These are phyloP conservation scores for Aurinia saxatilis DNA, from an alignment of 345 rosid genomes.

Conservation along the genomic window DNA sequence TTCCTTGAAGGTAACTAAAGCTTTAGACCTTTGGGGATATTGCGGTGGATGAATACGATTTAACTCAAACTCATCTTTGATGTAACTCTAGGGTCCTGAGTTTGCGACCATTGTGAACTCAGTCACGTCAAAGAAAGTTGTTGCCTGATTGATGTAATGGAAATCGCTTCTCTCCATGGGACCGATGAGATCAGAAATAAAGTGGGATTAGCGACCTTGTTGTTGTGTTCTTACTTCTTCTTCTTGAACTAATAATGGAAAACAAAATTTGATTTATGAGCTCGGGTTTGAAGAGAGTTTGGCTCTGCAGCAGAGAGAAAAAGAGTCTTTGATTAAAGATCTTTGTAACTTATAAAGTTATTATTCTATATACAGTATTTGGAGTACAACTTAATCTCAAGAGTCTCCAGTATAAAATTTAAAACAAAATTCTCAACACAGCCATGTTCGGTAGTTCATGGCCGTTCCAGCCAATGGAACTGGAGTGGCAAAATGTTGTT, in stretches of 20 bases:
- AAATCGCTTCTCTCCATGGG: constrained; percentile 14
- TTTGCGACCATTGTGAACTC: constrained; percentile 93
- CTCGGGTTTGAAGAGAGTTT: constrained; percentile 17
- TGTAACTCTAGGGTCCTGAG: constrained; percentile 70
- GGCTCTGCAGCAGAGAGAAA: neutral
- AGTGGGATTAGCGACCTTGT: constrained; percentile 13
- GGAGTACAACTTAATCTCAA: neutral
- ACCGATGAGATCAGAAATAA: constrained; percentile 16
- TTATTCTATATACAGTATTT: neutral
- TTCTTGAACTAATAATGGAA: constrained; percentile 26
- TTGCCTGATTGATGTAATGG: constrained; percentile 43
- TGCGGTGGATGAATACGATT: neutral
- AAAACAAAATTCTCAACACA: too few species aligned
- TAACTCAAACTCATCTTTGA: constrained; percentile 2
- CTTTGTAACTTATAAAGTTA: constrained; percentile 18
- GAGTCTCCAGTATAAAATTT: neutral
- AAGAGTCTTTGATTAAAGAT: constrained; percentile 5
- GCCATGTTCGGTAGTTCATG: too few species aligned
- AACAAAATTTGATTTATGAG: constrained; percentile 2
- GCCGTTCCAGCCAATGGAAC: too few species aligned
- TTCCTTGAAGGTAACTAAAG: constrained; percentile 74
- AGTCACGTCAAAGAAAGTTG: constrained; percentile 78
- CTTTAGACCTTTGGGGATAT: neutral
- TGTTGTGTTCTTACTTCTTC: constrained; percentile 20
- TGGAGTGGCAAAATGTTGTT: too few species aligned